Evolutionary conservation across 2,329 filamentous ascomycete genomes (phyloP), one percentile per base, ranked within the genome.

Genomic region (Xylariaceae sp.): DNA sequence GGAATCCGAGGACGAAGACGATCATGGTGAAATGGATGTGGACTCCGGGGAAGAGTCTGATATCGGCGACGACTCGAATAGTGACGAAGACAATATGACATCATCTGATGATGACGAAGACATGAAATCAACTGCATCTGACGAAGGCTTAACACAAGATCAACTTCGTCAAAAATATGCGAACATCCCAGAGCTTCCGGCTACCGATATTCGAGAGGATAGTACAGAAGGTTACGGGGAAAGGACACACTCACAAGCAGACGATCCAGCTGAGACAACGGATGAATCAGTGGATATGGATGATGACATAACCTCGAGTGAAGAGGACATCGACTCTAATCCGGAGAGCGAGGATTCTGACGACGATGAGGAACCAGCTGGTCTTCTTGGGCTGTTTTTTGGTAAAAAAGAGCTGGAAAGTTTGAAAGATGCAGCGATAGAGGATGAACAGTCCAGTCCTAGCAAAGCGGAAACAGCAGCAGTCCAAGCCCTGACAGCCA

Each of bases 241-340:
- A 2, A 15, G 44, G 39, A 4, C 18, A 13, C 29, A 35, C 7
- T 23, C 39, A 5, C 53, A 45, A 47, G 15, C 49, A 9, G 68
- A 72, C 20, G 70, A 70, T 5, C 62, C 70, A 35, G 75, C 77
- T 36, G 82, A 84, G 7, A 84, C 79, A 3, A 82, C 79, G 36
- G 85, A 88, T 59, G 84, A 87, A 65, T 87, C 85, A 1, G 74
- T 87, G 18, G 83, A 86, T 62, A 88, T 88, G 84, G 84, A 87
- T 59, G 84, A 87, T 54, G 84, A 87, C 51, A 72, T 85, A 60
- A 83, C 81, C 2, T 84, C 83, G 3, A 82, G 79, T 23, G 82
- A 86, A 23, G 68, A 65, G 5, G 64, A 66, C 37, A 75, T 76
- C 23, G 69, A 70, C n/a, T 32, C 24, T 40, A 41, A 10, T 10